Conservation (phyloP, 768 basidiomycete species). For the Russula compacta region DNA sequence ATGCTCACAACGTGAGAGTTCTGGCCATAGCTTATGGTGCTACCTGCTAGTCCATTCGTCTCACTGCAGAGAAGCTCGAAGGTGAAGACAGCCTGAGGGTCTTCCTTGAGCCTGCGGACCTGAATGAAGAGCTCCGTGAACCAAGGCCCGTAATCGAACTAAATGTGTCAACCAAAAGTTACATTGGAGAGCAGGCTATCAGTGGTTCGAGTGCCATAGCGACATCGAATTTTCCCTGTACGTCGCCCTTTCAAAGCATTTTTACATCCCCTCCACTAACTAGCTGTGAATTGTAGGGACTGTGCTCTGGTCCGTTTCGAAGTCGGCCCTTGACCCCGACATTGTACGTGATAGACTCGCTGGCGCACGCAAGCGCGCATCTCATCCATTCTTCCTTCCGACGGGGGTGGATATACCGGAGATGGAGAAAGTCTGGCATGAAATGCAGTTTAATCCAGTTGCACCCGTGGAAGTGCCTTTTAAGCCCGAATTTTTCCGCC, state of each 20-base stretch:
- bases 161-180: slow-evolving; percentile 39
- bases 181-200: slow-evolving; percentile 32
- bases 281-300: slow-evolving; percentile 39
- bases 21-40: slow-evolving; percentile 1
- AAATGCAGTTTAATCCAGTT: slow-evolving; percentile 30
- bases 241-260: slow-evolving; percentile 11
- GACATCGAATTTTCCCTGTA: slow-evolving; percentile 26
- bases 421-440: slow-evolving; percentile 36
- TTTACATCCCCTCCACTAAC: slow-evolving; percentile 2
- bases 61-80: slow-evolving; percentile 52
- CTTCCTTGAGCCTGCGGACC: slow-evolving; percentile 57
- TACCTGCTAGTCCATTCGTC: slow-evolving; percentile 40
- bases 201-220: slow-evolving; percentile 32
- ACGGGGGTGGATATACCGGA: slow-evolving; percentile 33
- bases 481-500: slow-evolving; percentile 30
- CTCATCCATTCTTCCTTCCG: slow-evolving; percentile 40
- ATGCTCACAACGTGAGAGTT: slow-evolving; percentile 19
- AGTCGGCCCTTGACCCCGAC: slow-evolving; percentile 26
- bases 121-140: slow-evolving; percentile 29
- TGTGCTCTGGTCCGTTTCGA: slow-evolving; percentile 46
- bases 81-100: slow-evolving; percentile 39
- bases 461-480: slow-evolving; percentile 12
- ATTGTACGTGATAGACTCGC: slow-evolving; percentile 33
- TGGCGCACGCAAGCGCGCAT: slow-evolving; percentile 34
- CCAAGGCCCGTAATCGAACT: slow-evolving; percentile 47